phyloP scores from a whole-genome alignment of 2,329 filamentous ascomycete genomes.

The Helotiales sp. region DNA sequence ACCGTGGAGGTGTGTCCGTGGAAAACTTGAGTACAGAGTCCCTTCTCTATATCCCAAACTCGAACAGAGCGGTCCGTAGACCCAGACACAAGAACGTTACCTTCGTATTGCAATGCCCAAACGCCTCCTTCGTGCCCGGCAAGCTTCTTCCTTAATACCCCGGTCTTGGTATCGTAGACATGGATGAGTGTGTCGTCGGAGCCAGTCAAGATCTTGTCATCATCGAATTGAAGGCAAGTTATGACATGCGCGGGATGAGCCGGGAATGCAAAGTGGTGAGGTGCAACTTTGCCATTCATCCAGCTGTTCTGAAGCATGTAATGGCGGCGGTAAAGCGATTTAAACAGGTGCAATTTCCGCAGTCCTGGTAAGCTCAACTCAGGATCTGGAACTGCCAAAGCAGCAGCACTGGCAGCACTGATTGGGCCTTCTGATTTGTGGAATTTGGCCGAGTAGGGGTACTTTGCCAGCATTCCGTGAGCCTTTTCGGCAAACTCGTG shows the following conservation, averaged over 20 bases:
- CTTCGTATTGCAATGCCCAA: conserved; percentile 96
- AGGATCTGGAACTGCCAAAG: conserved; percentile 79
- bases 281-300: conserved; percentile 85
- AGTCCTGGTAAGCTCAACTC: conserved; percentile 78
- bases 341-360: conserved; percentile 88
- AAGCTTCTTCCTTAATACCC: conserved; percentile 79
- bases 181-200: conserved; percentile 98
- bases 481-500: conserved; percentile 39
- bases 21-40: conserved; percentile 91
- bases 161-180: conserved; percentile 96
- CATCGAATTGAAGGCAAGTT: conserved; percentile 96
- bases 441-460: conserved; percentile 32
- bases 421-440: conserved; percentile 76
- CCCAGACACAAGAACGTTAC: conserved; percentile 92
- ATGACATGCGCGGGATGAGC: conserved; percentile 96
- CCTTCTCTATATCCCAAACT: conserved; percentile 98
- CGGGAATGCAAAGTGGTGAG: conserved; percentile 92
- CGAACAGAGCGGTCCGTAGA: conserved; percentile 97
- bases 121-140: conserved; percentile 96
- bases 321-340: conserved; percentile 92
- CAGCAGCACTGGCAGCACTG: conserved; percentile 85
- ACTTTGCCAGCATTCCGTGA: conserved; percentile 33
- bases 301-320: conserved; percentile 89
- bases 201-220: conserved; percentile 96
- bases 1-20: conserved; percentile 98